These are phyloP conservation scores for Sugiyamaella pinicola DNA, from an alignment of 1,139 yeast genomes.

Conservation along the genomic window DNA sequence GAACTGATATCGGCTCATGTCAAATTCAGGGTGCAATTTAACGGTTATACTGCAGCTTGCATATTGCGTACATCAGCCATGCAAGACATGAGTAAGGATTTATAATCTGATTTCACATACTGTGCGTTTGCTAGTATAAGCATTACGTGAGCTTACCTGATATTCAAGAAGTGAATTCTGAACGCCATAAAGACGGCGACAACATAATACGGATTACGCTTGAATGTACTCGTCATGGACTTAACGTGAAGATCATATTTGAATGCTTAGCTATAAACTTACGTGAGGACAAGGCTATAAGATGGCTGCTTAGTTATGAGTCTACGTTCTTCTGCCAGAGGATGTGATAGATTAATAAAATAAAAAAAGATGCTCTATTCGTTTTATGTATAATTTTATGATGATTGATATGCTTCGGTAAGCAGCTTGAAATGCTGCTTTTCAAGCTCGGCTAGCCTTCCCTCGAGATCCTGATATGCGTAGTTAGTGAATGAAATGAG, in stretches of 20 bases:
- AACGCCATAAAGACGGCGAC: no score
- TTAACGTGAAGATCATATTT: no score
- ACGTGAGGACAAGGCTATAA: no score
- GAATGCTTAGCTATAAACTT: no score
- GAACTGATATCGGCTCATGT: background rate
- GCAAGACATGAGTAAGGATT: background rate
- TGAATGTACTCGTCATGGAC: no score
- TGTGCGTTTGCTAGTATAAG: background rate
- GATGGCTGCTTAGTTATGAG: no score
- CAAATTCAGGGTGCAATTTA: background rate
- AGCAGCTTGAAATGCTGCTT: slow-evolving; percentile 62
- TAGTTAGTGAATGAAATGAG: slow-evolving; percentile 3
- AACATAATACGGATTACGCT: no score
- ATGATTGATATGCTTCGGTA: slow-evolving; percentile 55
- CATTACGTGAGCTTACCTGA: background rate
- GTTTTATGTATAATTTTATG: background rate
- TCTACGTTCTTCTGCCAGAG: no score
- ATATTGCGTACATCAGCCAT: background rate
- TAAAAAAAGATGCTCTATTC: slow-evolving; percentile 2
- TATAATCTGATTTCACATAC: background rate
- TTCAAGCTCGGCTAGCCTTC: slow-evolving; percentile 58
- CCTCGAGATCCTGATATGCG: slow-evolving; percentile 50
- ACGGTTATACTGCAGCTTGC: background rate
- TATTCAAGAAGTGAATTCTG: background rate
- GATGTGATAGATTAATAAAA: background rate